Base-by-base conservation (phyloP, 805 yeast species). In the Clavispora phyllophila region DNA sequence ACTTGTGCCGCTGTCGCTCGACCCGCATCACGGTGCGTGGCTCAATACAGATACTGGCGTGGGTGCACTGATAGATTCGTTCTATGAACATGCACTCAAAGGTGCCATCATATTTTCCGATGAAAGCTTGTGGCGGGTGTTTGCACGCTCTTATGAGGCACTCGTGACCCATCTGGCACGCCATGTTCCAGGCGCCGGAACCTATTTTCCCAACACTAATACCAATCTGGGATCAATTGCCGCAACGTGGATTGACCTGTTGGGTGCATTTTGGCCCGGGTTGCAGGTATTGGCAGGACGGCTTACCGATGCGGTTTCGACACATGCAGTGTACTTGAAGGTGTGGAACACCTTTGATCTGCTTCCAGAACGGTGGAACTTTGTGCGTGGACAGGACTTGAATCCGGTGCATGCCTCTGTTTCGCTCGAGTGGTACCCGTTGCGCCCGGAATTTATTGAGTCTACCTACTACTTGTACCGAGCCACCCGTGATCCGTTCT, bases 41-140 rank as follows among this genome's bases (percentile, higher is more conserved):
- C 62, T 69, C 32, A 83, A 83, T 43, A 58, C 73, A 0, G 62
- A 80, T 32, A 78, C 93, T 0, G 96, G 96, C 0, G 73, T 86
- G 9, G 97, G 98, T 2, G 97, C 97, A 0, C 84, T 95, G 2
- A 77, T 87, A 13, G 98, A 90, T 61, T 87, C 96, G 0, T 87
- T 87, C 55, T 90, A 83, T 58, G 98, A 90, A 56, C 87, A 89
- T 61, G 85, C 96, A 0, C 70, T 87, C 33, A 90, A 90, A 57
- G 80, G 82, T 17, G 68, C 89, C 2, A 74, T 90, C 9, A 56
- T 90, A 12, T 87, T 89, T 46, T 48, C 64, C 44, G 79, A 85
- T 55, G 85, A 84, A 50, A 56, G 65, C 2, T 72, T 88, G 45
- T 89, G 90, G 87, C 47, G 54, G 2, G 70, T 68, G 0, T 70